A percentile compares a stretch with the other conserved stretches of the same genome.
Evolutionary conservation across 2,329 filamentous ascomycete species (phyloP).

Genomic region (Keithomyces neogunnii): DNA sequence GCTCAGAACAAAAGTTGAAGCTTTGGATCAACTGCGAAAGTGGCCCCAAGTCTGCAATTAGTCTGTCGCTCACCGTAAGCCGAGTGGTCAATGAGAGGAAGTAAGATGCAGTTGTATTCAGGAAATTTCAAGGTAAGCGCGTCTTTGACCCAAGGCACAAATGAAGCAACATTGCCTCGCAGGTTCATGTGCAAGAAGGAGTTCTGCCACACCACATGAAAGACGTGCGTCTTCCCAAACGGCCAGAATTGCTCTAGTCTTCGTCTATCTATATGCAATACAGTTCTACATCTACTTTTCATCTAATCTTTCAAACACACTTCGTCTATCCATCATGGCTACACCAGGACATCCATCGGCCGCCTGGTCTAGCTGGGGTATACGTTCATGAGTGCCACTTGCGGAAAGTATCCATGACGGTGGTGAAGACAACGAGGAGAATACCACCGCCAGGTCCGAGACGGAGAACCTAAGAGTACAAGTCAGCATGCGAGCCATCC

Average conservation of each 20-base stretch:
- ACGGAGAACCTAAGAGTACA: constrained; percentile 28
- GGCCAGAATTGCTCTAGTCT: not conserved
- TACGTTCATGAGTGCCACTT: constrained; percentile 29
- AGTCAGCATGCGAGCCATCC: constrained; percentile 4
- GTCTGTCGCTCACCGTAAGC: no score
- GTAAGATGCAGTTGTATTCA: no score
- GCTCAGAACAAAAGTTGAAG: no score
- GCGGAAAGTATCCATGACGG: constrained; percentile 88
- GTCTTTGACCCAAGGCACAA: no score
- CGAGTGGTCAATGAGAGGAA: no score
- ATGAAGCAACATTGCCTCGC: no score
- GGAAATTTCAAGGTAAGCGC: no score
- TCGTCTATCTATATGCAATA: constrained; percentile 4
- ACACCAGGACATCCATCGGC: not conserved
- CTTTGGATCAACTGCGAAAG: no score
- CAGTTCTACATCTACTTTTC: not conserved
- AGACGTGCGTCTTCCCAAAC: not conserved
- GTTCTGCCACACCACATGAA: not conserved
- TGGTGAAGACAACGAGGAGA: constrained; percentile 77
- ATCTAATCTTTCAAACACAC: not conserved
- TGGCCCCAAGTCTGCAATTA: no score
- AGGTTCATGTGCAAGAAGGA: not conserved
- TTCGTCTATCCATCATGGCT: not conserved
- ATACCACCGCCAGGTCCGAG: constrained; percentile 55
- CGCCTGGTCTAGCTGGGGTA: not conserved